A percentile compares a stretch with the other conserved stretches of the same genome.
These are phyloP conservation scores for Phytophthora capsici DNA, from an alignment of 352 stramenopile genomes.

Conservation along the genomic window DNA sequence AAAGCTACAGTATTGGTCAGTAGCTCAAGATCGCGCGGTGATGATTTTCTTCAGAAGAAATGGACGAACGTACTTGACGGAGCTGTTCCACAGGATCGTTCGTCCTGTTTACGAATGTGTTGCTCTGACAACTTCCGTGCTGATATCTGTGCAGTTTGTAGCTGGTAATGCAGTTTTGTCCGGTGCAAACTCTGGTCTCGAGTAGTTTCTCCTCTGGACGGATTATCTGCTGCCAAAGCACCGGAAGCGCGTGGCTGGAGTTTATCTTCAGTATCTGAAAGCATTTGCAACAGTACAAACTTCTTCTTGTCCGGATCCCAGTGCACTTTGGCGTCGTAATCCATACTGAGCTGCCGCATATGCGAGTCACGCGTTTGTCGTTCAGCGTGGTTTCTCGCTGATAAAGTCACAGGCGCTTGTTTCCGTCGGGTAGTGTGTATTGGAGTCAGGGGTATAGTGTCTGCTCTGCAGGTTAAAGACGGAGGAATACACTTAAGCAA, in stretches of 20 bases:
- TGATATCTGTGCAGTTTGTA: slow-evolving; percentile 21
- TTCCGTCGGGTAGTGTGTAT: slow-evolving; percentile 21
- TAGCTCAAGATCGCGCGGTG: slow-evolving; percentile 4
- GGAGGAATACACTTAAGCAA: slow-evolving; percentile 7
- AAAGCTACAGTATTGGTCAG: slow-evolving; percentile 33
- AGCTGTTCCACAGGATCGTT: background rate
- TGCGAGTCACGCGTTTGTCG: slow-evolving; percentile 37
- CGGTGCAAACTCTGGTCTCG: slow-evolving; percentile 2
- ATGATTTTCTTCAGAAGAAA: slow-evolving; percentile 21
- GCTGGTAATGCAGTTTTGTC: slow-evolving; percentile 30
- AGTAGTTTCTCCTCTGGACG: slow-evolving; percentile 8
- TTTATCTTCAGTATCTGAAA: slow-evolving; percentile 1
- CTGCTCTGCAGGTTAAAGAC: slow-evolving; percentile 18
- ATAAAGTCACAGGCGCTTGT: slow-evolving; percentile 6
- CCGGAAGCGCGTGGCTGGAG: slow-evolving; percentile 1
- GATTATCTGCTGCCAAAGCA: background rate
- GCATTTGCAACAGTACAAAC: slow-evolving; percentile 30
- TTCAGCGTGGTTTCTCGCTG: slow-evolving; percentile 32
- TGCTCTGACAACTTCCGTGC: slow-evolving; percentile 15
- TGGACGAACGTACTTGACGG: slow-evolving; percentile 8
- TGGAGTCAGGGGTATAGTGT: slow-evolving; percentile 4
- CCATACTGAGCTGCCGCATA: slow-evolving; percentile 37
- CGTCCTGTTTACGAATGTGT: slow-evolving; percentile 6
- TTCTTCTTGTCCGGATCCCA: slow-evolving; percentile 43
- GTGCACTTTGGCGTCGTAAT: slow-evolving; percentile 51